Evolutionary conservation across 2,329 filamentous ascomycete genomes (phyloP), one percentile per base, ranked within the genome.

Genomic region (Fusarium fujikuroi): DNA sequence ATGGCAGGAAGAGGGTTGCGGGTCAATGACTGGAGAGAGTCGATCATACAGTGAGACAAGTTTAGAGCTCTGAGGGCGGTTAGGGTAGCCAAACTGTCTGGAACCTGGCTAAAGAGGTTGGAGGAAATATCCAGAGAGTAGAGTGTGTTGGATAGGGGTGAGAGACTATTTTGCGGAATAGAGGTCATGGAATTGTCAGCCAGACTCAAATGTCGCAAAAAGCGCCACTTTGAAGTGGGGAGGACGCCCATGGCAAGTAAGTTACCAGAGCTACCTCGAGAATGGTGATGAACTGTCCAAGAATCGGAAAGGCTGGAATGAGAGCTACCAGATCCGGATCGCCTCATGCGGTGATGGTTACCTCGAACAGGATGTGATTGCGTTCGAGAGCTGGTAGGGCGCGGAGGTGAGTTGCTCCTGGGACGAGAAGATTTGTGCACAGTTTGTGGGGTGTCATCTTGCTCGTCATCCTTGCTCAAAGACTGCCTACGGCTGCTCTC

Each of bases 21-120:
- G 5, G 91, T 91, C 46, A 99, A 86, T 4, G 95, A 97, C 77
- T 97, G 93, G 63, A 99, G 87, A 21, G 95, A 96, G 76, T 95
- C 93, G 72, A 99, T 98, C 95, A 98, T 98, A 87, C 95, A 98
- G 78, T 97, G 93, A 8, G 95, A 97, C 32, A 99, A 87, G 78
- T 99, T 98, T 60, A 99, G 85, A 30, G 96, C 95, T 73, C 95
- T 91, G n/a, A 99, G 88, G 34, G 94, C 92, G 25, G 94, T 95
- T 65, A 99, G 86, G 15, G 90, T 93, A 18, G 95, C 92, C 64
- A 99, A 85, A 77, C 93, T 96, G 81, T 98, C 96, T 2, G 96
- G 96, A 60, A 98, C 92, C 81, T 98, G 93, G n/a, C 91, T 91
- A 81, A 99, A 97, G 37, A 97, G 90, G 79, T 99, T 99, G 57